A percentile compares a stretch with the other conserved stretches of the same genome.
Evolutionary conservation across 2,329 filamentous ascomycete species (phyloP).

Genomic region (Magnaporthiopsis rhizophila): DNA sequence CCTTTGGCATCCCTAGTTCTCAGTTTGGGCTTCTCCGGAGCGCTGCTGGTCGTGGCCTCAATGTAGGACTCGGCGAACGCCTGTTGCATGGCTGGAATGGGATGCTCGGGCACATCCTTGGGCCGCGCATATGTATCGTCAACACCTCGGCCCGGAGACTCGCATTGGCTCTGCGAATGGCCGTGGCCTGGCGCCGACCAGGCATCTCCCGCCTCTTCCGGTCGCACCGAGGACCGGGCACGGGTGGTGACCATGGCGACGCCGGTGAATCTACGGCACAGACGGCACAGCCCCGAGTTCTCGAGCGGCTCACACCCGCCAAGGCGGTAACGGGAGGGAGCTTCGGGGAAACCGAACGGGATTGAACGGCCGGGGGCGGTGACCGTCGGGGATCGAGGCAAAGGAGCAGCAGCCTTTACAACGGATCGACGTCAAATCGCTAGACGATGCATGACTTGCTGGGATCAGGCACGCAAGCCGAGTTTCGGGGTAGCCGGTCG

Average conservation of each 20-base stretch:
- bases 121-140: neutral
- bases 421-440: neutral
- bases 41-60: constrained; percentile 52
- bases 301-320: neutral
- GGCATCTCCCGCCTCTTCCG: neutral
- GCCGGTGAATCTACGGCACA: neutral
- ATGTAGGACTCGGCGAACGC: constrained; percentile 77
- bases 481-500: neutral
- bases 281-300: neutral
- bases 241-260: neutral
- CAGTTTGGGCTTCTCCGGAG: constrained; percentile 41
- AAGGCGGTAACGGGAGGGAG: neutral
- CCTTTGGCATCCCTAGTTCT: constrained; percentile 48
- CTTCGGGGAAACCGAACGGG: neutral
- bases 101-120: constrained; percentile 41
- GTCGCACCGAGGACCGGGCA: too few relatives aligned
- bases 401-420: neutral
- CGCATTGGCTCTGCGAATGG: neutral
- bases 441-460: neutral
- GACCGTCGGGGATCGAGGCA: neutral
- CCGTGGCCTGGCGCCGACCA: neutral
- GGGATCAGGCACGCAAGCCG: neutral
- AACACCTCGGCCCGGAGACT: neutral
- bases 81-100: constrained; percentile 67
- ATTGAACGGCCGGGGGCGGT: neutral